A percentile compares a stretch with the other conserved stretches of the same genome.
phyloP scores from a whole-genome alignment of 345 rosid species.

The Odontarrhena argentea region DNA sequence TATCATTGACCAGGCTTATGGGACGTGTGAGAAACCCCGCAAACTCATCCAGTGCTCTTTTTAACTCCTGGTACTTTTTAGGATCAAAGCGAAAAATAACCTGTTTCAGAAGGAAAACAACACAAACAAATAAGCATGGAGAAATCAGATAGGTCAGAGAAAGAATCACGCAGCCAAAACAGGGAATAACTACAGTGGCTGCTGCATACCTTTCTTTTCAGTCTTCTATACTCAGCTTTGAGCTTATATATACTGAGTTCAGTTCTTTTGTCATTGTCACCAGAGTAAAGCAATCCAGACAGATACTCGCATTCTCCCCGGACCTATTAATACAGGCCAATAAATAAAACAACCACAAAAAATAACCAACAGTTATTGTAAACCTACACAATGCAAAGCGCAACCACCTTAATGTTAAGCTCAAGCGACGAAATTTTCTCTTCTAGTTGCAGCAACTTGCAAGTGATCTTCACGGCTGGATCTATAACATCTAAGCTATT shows the following conservation, averaged over 20 bases:
- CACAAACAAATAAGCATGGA: constrained; percentile 21
- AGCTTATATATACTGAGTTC: constrained; percentile 51
- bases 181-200: constrained; percentile 9
- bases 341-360: constrained; percentile 9
- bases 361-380: constrained; percentile 7
- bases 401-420: constrained; percentile 72
- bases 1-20: constrained; percentile 47
- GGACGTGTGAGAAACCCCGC: constrained; percentile 48
- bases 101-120: constrained; percentile 46
- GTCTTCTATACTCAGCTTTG: constrained; percentile 50
- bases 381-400: constrained; percentile 30
- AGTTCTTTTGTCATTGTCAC: constrained; percentile 50
- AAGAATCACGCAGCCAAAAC: constrained; percentile 6
- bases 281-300: constrained; percentile 61
- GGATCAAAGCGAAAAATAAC: constrained; percentile 77
- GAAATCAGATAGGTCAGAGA: constrained; percentile 2
- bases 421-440: constrained; percentile 60
- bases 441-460: constrained; percentile 57
- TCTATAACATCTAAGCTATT: constrained; percentile 66
- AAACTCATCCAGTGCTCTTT: constrained; percentile 68
- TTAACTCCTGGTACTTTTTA: constrained; percentile 60
- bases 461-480: constrained; percentile 74
- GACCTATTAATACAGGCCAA: constrained; percentile 50
- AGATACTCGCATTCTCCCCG: constrained; percentile 75
- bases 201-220: constrained; percentile 65